Conservation (phyloP, 2,329 filamentous ascomycete species). For the Aaosphaeria pasadenensis region DNA sequence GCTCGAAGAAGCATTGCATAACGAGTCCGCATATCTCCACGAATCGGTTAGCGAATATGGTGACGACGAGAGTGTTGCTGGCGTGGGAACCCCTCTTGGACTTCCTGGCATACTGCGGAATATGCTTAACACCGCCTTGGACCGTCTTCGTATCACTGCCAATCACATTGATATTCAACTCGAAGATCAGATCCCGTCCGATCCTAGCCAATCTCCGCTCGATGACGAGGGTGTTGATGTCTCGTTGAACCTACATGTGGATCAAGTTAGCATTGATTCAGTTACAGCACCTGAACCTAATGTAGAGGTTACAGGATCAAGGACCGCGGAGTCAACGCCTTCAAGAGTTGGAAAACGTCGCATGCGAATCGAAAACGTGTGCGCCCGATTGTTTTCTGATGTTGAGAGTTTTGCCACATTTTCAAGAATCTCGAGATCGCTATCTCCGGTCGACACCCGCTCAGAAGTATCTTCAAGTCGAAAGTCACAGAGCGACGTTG, state of each 20-base stretch:
- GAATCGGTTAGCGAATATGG: constrained; percentile 64
- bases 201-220: constrained; percentile 53
- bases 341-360: constrained; percentile 64
- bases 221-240: constrained; percentile 50
- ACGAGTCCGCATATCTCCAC: constrained; percentile 60
- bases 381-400: constrained; percentile 65
- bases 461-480: constrained; percentile 36
- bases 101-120: constrained; percentile 68
- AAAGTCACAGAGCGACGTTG: constrained; percentile 13
- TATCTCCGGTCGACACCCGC: constrained; percentile 54
- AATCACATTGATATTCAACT: constrained; percentile 64
- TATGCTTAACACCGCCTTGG: constrained; percentile 71
- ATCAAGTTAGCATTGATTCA: constrained; percentile 65
- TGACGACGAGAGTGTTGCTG: constrained; percentile 59
- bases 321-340: constrained; percentile 14
- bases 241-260: constrained; percentile 64
- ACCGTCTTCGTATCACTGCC: constrained; percentile 67
- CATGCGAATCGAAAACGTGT: constrained; percentile 61
- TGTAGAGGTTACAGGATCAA: constrained; percentile 17
- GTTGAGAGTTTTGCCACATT: constrained; percentile 63
- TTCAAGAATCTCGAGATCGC: constrained; percentile 56
- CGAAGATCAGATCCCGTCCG: constrained; percentile 50
- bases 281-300: constrained; percentile 39
- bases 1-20: constrained; percentile 66
- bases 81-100: constrained; percentile 68